These are phyloP conservation scores for Panaeolus cyanescens DNA, from an alignment of 768 basidiomycete genomes.

Conservation along the genomic window DNA sequence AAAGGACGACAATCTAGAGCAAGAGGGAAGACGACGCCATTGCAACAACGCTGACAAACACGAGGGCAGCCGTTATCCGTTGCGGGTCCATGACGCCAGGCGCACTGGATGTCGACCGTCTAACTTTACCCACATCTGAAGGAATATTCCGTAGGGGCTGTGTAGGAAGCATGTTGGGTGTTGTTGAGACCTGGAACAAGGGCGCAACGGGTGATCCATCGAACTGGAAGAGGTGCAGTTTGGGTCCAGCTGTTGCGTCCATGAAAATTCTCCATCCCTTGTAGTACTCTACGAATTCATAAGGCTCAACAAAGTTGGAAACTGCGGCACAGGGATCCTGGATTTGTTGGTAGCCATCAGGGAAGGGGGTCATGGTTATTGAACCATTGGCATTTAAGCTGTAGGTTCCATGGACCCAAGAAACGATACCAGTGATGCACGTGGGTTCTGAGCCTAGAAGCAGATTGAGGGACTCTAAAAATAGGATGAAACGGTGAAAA, in stretches of 20 bases:
- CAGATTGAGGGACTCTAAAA: slow-evolving; percentile 1
- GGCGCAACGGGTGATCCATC: slow-evolving; percentile 81
- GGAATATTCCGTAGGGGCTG: slow-evolving; percentile 59
- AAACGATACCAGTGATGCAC: slow-evolving; percentile 87
- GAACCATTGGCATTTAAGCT: slow-evolving; percentile 74
- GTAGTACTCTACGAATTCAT: slow-evolving; percentile 76
- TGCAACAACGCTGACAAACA: not conserved
- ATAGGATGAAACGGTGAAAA: slow-evolving; percentile 3
- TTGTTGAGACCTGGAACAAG: slow-evolving; percentile 60
- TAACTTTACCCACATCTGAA: slow-evolving; percentile 15
- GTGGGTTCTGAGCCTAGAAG: slow-evolving; percentile 74
- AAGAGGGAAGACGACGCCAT: not conserved
- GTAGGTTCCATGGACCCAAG: slow-evolving; percentile 90
- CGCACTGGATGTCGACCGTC: slow-evolving; percentile 23
- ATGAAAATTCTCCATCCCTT: slow-evolving; percentile 68
- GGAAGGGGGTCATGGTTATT: slow-evolving; percentile 69
- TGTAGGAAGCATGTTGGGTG: slow-evolving; percentile 89
- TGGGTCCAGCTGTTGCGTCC: slow-evolving; percentile 61
- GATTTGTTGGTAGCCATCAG: slow-evolving; percentile 92
- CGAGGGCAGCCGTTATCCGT: not conserved
- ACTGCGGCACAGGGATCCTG: slow-evolving; percentile 91
- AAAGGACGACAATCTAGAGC: not conserved
- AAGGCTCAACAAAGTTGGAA: slow-evolving; percentile 85
- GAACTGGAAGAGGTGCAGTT: slow-evolving; percentile 76
- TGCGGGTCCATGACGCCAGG: not conserved